Base-by-base conservation (phyloP, 768 basidiomycete species). In the Austroboletus eburneus region DNA sequence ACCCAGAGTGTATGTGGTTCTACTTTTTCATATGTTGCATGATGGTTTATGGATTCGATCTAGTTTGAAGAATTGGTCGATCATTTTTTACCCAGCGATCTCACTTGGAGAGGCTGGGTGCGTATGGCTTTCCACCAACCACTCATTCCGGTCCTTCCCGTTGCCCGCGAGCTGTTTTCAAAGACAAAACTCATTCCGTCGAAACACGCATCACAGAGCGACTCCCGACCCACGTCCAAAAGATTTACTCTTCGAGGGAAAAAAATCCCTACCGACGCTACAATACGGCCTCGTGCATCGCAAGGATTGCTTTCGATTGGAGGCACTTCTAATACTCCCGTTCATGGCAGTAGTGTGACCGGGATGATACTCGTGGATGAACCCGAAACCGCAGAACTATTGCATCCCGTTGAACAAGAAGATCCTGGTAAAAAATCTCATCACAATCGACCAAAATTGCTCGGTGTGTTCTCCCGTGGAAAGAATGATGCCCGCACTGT, bases 71-170 rank as follows among this genome's bases (percentile, higher is more conserved):
- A 88, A 51, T 56, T 89, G 37, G 83, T 86, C 13, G 80, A 84
- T 54, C 83, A 88, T 54, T 89, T 88, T 59, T 80, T 88, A 47
- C 87, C 87, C 4, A 84, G 83, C 3, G 79, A 86, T 55, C 81
- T 79, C 65, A 82, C 77, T 39, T 88, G 86, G 86, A 78, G 76
- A 61, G 86, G 85, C 14, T 89, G 87, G 87, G 76, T 88, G 27
- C 86, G 84, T 57, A 86, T 89, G 75, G 87, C 83, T 13, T 85
- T 88, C 66, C 81, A 87, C 46, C 87, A 89, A 56, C 85, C 85
- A 20, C 70, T 89, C 12, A 72, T 89, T 3, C 86, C 86, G 21
- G 85, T 89, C 4, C 71, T 88, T 14, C 86, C 86, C 5, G 85
- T 88, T 6, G 87, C 87, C 14, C 80, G 83, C 40, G 86, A 89